Evolutionary conservation across 2,329 filamentous ascomycete species (phyloP).

Genomic region (Pseudogymnoascus destructans): DNA sequence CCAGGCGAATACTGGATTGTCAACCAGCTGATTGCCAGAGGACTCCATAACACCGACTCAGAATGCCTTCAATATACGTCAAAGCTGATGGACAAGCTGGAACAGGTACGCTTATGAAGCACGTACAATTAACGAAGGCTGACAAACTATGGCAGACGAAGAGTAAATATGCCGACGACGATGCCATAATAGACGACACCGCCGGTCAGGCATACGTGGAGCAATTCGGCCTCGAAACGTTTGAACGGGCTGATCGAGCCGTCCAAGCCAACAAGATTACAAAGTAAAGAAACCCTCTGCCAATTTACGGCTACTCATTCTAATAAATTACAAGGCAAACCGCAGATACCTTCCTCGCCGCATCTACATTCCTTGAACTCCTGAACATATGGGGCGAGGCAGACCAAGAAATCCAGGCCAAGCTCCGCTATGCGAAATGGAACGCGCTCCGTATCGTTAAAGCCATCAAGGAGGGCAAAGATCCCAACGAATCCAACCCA

Average conservation of each 20-base stretch:
- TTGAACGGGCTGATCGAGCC: constrained; percentile 69
- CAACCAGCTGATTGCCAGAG: constrained; percentile 74
- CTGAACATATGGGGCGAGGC: constrained; percentile 68
- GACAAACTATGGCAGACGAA: constrained; percentile 42
- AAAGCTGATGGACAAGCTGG: constrained; percentile 79
- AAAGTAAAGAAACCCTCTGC: constrained; percentile 44
- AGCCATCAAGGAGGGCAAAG: constrained; percentile 78
- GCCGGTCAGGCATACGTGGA: constrained; percentile 87
- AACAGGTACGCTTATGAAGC: constrained; percentile 41
- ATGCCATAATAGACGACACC: constrained; percentile 72
- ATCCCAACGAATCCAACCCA: constrained; percentile 87
- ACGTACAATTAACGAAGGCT: not conserved
- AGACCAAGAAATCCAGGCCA: constrained; percentile 64
- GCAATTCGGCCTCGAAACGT: constrained; percentile 82
- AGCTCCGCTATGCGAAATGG: constrained; percentile 95
- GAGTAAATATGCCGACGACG: constrained; percentile 58
- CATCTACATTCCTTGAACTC: constrained; percentile 83
- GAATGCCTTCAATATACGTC: constrained; percentile 73
- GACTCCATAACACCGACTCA: constrained; percentile 64
- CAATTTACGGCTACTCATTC: constrained; percentile 3
- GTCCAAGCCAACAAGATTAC: constrained; percentile 75
- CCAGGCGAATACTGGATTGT: constrained; percentile 83
- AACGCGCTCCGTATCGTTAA: constrained; percentile 84
- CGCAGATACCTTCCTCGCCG: constrained; percentile 84
- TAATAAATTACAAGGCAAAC: constrained; percentile 51